A percentile compares a stretch with the other conserved stretches of the same genome.
Conservation (phyloP, 2,329 filamentous ascomycete genomes). For the Fusarium sacchari region DNA sequence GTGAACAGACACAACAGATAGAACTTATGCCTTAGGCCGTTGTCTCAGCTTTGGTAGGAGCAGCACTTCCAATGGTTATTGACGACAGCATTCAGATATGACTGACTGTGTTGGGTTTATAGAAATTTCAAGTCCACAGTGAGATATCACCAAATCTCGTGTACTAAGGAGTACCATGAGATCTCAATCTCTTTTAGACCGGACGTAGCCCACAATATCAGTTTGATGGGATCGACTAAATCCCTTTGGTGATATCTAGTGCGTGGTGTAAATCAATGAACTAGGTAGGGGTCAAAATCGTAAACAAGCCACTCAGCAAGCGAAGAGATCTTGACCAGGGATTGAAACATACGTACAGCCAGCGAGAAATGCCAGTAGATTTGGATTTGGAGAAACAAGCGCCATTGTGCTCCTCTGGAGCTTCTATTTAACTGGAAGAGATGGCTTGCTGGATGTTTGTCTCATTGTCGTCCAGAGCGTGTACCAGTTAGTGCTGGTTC, state of each 20-base stretch:
- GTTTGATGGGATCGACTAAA: constrained; percentile 12
- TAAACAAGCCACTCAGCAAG: constrained; percentile 15
- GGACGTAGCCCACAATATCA: not conserved
- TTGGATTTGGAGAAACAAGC: not conserved
- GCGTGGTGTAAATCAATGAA: constrained; percentile 36
- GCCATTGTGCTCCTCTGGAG: not conserved
- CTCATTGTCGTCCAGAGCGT: not conserved
- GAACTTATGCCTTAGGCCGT: not conserved
- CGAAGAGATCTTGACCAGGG: constrained; percentile 10
- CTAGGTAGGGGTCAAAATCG: constrained; percentile 9
- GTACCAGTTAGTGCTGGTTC: constrained; percentile 8
- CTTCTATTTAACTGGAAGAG: not conserved
- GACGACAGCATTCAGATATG: not conserved
- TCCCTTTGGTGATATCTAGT: constrained; percentile 5
- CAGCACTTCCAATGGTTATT: not conserved
- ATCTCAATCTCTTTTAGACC: not conserved
- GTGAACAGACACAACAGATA: not conserved
- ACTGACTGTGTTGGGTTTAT: not conserved
- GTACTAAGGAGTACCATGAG: not conserved
- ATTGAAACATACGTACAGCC: not conserved
- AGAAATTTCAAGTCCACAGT: not conserved
- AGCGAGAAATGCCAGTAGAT: not conserved
- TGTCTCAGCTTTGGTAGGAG: not conserved
- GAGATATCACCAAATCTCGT: not conserved
- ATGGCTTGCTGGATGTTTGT: not conserved